These are phyloP conservation scores for Fomitopsis palustris DNA, from an alignment of 1,284 basidiomycete genomes.

Conservation along the genomic window DNA sequence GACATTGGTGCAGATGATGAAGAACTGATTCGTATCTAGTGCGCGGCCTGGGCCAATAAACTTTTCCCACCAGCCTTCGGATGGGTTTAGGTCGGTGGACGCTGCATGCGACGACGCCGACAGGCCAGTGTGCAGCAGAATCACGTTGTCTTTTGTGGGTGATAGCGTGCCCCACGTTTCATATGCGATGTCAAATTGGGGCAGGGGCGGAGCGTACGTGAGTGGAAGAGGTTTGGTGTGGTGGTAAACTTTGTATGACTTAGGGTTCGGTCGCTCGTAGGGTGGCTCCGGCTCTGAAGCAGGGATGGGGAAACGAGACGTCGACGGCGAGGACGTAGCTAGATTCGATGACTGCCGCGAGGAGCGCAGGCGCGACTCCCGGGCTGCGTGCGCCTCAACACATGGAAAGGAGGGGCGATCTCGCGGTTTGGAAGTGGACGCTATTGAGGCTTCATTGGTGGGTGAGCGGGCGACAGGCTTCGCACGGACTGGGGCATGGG, in stretches of 20 bases:
- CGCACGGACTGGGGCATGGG: not conserved
- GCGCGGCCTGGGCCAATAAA: slow-evolving; percentile 96
- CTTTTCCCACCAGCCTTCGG: slow-evolving; percentile 97
- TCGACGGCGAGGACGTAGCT: slow-evolving; percentile 18
- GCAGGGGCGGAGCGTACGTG: slow-evolving; percentile 70
- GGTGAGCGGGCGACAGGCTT: not conserved
- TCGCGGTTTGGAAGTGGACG: slow-evolving; percentile 22
- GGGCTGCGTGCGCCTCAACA: slow-evolving; percentile 68
- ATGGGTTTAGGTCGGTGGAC: slow-evolving; percentile 72
- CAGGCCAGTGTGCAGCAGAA: slow-evolving; percentile 96
- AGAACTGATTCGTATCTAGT: slow-evolving; percentile 91
- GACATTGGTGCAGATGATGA: slow-evolving; percentile 96
- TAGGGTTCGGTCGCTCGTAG: slow-evolving; percentile 71
- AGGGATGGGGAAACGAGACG: slow-evolving; percentile 23
- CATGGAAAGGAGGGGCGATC: slow-evolving; percentile 61
- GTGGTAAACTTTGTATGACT: slow-evolving; percentile 65
- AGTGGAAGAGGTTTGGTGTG: slow-evolving; percentile 65
- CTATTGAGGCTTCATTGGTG: not conserved
- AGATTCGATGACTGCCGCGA: slow-evolving; percentile 3
- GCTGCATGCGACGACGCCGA: slow-evolving; percentile 96
- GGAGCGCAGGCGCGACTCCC: slow-evolving; percentile 50
- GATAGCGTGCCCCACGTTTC: slow-evolving; percentile 97
- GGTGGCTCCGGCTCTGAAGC: slow-evolving; percentile 69
- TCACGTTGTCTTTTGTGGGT: slow-evolving; percentile 78
- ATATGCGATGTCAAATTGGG: slow-evolving; percentile 88